Percentiles rank a stretch among this genome's conserved stretches.
These are phyloP conservation scores for Wallacemonas sp. DNA, from an alignment of 208 protist species.

Conservation along the genomic window DNA sequence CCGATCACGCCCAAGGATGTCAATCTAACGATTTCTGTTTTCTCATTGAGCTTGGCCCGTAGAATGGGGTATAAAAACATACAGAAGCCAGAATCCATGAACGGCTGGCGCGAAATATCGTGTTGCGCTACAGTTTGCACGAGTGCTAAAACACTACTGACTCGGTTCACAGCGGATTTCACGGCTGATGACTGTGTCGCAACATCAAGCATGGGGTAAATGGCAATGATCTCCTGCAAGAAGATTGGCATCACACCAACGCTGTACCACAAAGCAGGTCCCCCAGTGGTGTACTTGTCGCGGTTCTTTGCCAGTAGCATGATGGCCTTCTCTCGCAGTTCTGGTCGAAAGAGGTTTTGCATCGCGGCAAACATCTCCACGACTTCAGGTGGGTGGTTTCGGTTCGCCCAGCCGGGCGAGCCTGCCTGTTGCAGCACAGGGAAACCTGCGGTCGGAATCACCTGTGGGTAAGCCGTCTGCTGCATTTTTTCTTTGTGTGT, in stretches of 20 bases:
- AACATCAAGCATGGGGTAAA: slow-evolving; percentile 96
- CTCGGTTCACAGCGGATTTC: slow-evolving; percentile 90
- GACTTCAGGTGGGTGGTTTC: slow-evolving; percentile 15
- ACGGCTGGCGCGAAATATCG: slow-evolving; percentile 95
- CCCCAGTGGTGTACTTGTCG: slow-evolving; percentile 93
- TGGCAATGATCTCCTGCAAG: slow-evolving; percentile 98
- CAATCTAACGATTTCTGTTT: slow-evolving; percentile 97
- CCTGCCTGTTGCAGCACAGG: slow-evolving; percentile 7
- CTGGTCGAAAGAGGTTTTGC: slow-evolving; percentile 63
- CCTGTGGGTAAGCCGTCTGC: slow-evolving; percentile 1
- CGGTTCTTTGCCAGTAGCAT: slow-evolving; percentile 94
- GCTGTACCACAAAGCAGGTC: slow-evolving; percentile 97
- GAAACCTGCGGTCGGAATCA: slow-evolving; percentile 5
- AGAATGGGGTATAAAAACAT: slow-evolving; percentile 99
- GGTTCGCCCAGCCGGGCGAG: slow-evolving; percentile 1
- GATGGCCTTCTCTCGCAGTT: slow-evolving; percentile 92
- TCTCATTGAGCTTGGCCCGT: slow-evolving; percentile 92
- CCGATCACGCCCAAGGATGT: slow-evolving; percentile 99
- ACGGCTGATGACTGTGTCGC: slow-evolving; percentile 38
- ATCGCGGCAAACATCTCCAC: slow-evolving; percentile 43
- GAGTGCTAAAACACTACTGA: slow-evolving; percentile 98
- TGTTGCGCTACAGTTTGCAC: slow-evolving; percentile 99
- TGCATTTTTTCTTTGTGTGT: background rate
- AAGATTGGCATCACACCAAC: slow-evolving; percentile 98
- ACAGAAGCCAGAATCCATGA: slow-evolving; percentile 98